Conservation (phyloP, 352 stramenopile species). For the Pythium grandisporangium region DNA sequence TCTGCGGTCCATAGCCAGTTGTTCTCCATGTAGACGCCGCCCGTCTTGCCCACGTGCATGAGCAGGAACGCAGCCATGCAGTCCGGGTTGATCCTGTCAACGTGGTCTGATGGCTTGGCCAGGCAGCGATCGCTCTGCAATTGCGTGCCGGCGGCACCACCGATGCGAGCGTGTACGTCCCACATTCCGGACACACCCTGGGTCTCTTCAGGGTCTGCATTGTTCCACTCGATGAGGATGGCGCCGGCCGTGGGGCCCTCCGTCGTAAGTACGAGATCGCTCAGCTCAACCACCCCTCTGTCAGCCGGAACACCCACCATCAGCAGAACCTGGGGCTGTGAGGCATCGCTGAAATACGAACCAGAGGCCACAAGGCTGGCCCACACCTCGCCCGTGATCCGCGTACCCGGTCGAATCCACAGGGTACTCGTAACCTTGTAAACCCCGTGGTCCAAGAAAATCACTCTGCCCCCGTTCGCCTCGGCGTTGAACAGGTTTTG, state of each 20-base stretch:
- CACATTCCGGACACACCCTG: not conserved
- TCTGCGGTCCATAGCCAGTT: not conserved
- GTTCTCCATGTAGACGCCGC: not conserved
- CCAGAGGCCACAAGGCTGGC: not conserved
- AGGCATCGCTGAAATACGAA: not conserved
- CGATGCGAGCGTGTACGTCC: not conserved
- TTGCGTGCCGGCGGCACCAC: not conserved
- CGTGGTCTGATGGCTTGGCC: not conserved
- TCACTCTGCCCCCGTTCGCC: not conserved
- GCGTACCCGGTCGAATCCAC: not conserved
- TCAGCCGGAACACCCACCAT: not conserved
- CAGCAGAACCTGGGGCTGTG: not conserved
- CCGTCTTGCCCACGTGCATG: not conserved
- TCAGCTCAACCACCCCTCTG: not conserved
- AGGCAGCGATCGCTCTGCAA: not conserved
- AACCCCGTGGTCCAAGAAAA: not conserved
- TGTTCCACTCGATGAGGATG: not conserved
- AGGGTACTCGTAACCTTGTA: not conserved
- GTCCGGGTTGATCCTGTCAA: not conserved
- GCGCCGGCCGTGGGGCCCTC: not conserved
- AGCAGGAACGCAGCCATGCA: not conserved
- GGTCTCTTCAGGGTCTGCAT: not conserved
- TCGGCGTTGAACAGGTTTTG: not conserved
- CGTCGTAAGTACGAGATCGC: not conserved
- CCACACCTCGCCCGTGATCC: not conserved